Conservation (phyloP, 192 early-diverging fungal genomes). For the Geranomyces michiganensis region DNA sequence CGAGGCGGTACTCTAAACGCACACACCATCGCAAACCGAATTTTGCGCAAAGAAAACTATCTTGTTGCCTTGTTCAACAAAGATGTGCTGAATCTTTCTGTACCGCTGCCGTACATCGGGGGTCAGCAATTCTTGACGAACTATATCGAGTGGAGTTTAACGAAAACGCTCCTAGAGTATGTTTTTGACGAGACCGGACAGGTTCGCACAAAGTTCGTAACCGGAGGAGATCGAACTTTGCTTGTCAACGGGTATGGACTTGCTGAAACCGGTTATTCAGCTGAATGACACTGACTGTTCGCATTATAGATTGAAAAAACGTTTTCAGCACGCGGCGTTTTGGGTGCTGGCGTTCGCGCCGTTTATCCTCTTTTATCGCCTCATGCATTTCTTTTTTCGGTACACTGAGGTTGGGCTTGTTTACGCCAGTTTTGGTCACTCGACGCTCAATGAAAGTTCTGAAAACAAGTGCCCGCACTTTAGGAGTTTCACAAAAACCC, state of each 20-base stretch:
- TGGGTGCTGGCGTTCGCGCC: slow-evolving; percentile 85
- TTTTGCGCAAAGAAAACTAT: slow-evolving; percentile 98
- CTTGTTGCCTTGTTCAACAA: slow-evolving; percentile 94
- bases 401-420: slow-evolving; percentile 77
- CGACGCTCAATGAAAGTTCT: neutral
- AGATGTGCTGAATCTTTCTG: slow-evolving; percentile 78
- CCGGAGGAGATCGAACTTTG: neutral
- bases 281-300: neutral
- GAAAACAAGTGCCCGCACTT: neutral
- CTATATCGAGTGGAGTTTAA: slow-evolving; percentile 90
- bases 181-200: slow-evolving; percentile 38
- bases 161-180: slow-evolving; percentile 80
- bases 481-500: slow-evolving; percentile 74
- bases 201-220: slow-evolving; percentile 27
- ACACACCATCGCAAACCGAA: slow-evolving; percentile 84
- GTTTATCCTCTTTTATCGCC: slow-evolving; percentile 78
- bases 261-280: neutral
- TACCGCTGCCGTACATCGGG: slow-evolving; percentile 62
- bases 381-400: slow-evolving; percentile 87
- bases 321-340: slow-evolving; percentile 89
- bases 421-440: neutral
- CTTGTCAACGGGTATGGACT: slow-evolving; percentile 66
- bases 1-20: slow-evolving; percentile 57
- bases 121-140: slow-evolving; percentile 75
- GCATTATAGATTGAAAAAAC: slow-evolving; percentile 46